Evolutionary conservation across 768 basidiomycete species (phyloP), one percentile per base, ranked within the genome.

Genomic region (Kwoniella heveanensis): DNA sequence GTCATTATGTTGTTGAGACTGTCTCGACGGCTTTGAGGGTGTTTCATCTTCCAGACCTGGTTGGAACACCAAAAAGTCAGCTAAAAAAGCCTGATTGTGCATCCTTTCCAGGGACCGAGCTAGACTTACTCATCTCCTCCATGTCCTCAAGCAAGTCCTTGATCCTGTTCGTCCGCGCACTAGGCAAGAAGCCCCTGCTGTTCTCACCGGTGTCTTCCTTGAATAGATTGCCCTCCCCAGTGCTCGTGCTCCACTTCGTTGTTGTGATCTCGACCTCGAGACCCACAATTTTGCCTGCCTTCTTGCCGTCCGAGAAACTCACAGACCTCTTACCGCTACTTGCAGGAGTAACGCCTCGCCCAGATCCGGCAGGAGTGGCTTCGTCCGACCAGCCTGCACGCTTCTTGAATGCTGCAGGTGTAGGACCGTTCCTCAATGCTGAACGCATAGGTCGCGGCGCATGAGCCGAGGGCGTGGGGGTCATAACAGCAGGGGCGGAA

Each of bases 291-390:
- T 90, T 92, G 1, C 95, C 94, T 30, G 89, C 88, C 64, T 85
- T 85, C 76, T 88, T 89, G 5, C 96, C 96, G 76, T 99, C 96
- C 25, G 93, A 96, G 82, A 99, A 99, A 79, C 92, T 95, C 61
- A 99, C 95, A 47, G 74, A 78, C n/a, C 80, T 61, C 37, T 69
- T 74, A 7, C 54, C 63, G 60, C 65, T 69, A 55, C 64, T 68
- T 12, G 30, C 64, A 30, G 64, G 64, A 2, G 64, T 65, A 7
- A 25, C 46, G 51, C 62, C 60, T n/a, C 63, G 47, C 7, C 26
- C 57, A 13, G 65, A 59, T 1, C 63, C 65, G 22, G 32, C 58
- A 2, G 73, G 72, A 13, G 72, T 70, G n/a, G 70, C 27, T 15
- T 67, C 69, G 26, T 67, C 68, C 9, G 69, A 64, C 69, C 70